Evolutionary conservation across 768 basidiomycete species (phyloP).

Genomic region (Tricholoma flavovirens): DNA sequence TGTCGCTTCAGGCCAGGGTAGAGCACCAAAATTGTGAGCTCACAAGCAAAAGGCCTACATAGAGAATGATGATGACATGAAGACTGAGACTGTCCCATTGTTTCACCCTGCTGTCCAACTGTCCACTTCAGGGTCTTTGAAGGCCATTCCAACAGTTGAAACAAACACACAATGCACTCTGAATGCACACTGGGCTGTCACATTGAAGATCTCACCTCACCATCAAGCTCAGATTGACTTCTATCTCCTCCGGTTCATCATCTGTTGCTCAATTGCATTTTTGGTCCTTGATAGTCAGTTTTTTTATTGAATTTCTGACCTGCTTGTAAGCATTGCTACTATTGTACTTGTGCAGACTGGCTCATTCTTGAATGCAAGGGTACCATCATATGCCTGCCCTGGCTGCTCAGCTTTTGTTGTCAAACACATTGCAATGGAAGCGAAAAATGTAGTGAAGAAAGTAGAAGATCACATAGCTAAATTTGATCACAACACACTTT

Average conservation of each 20-base stretch:
- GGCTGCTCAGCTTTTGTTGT: neutral
- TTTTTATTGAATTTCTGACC: neutral
- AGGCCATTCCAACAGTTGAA: neutral
- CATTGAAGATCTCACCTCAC: neutral
- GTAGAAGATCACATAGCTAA: neutral
- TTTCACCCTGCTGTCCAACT: neutral
- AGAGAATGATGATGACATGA: neutral
- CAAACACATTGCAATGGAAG: neutral
- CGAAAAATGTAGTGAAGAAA: neutral
- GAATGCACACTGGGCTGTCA: conserved; percentile 1
- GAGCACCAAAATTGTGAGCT: neutral
- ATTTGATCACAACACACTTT: neutral
- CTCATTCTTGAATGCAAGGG: too few species aligned
- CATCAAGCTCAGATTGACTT: neutral
- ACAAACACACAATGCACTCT: neutral
- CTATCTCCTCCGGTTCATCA: neutral
- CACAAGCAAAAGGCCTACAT: neutral
- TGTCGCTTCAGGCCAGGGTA: neutral
- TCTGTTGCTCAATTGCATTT: conserved; percentile 1
- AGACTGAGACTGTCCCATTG: neutral
- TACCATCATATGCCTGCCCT: too few species aligned
- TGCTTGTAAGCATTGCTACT: neutral
- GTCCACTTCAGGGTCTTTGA: neutral
- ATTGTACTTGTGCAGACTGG: too few species aligned
- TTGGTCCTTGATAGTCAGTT: neutral